Evolutionary conservation across 108 stramenopile species (phyloP).

Genomic region (Epipyxis sp.): DNA sequence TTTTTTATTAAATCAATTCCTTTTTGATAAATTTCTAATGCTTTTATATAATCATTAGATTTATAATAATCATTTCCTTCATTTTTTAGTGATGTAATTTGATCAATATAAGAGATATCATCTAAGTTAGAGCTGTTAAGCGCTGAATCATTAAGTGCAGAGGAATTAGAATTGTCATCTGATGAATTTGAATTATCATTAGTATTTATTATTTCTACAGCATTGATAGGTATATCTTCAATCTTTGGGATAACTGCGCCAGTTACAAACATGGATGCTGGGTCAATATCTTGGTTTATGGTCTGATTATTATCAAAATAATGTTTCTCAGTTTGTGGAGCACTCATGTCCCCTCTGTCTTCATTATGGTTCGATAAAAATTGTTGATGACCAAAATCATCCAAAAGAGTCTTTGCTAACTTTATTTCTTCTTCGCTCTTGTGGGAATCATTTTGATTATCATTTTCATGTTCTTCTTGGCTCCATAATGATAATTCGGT

Average conservation of each 20-base stretch:
- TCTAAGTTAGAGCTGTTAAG: no score
- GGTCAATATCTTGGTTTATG: not conserved
- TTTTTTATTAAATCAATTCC: not conserved
- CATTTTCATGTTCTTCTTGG: not conserved
- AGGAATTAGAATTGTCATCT: no score
- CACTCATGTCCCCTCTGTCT: not conserved
- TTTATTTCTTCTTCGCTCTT: not conserved
- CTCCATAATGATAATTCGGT: not conserved
- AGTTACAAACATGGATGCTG: not conserved
- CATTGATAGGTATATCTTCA: no score
- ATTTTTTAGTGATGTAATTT: not conserved
- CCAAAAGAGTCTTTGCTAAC: slow-evolving; percentile 14
- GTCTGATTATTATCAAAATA: not conserved
- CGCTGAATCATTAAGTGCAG: no score
- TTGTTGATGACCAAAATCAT: not conserved
- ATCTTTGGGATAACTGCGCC: not conserved
- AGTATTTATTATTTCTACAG: no score
- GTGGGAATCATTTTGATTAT: not conserved
- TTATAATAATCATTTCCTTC: not conserved
- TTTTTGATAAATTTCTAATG: not conserved
- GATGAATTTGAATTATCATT: no score
- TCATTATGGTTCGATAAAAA: not conserved
- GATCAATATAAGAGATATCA: no score
- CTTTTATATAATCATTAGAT: not conserved
- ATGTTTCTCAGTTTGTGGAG: not conserved